Evolutionary conservation across 108 stramenopile species (phyloP).

Genomic region (Cylindrotheca closterium): DNA sequence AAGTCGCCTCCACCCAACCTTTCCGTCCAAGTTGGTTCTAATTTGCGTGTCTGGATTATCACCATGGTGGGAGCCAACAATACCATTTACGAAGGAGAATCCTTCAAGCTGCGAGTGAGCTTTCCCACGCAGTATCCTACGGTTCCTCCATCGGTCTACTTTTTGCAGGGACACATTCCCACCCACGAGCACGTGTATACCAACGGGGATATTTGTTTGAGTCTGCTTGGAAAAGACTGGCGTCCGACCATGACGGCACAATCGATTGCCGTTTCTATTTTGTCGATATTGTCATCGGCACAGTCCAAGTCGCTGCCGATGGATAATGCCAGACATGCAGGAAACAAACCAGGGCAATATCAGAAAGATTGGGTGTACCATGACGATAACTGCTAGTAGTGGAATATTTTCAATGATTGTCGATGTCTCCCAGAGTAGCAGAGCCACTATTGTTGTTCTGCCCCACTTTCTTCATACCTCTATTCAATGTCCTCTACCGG

Average conservation of each 20-base stretch:
- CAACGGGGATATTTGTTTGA: slow-evolving; percentile 97
- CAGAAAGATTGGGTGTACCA: slow-evolving; percentile 96
- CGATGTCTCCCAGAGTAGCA: too few species aligned
- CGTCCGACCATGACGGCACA: slow-evolving; percentile 95
- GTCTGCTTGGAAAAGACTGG: slow-evolving; percentile 94
- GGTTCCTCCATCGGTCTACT: slow-evolving; percentile 92
- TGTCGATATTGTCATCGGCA: slow-evolving; percentile 90
- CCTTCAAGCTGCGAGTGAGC: slow-evolving; percentile 83
- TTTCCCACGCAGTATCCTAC: slow-evolving; percentile 92
- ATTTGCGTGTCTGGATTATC: slow-evolving; percentile 91
- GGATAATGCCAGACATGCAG: slow-evolving; percentile 91
- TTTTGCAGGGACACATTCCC: slow-evolving; percentile 68
- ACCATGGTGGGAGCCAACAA: slow-evolving; percentile 82
- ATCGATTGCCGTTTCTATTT: slow-evolving; percentile 84
- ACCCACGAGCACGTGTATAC: slow-evolving; percentile 95
- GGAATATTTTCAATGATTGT: too few species aligned
- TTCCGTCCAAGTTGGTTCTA: slow-evolving; percentile 84
- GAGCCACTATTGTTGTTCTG: too few species aligned
- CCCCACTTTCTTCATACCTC: too few species aligned
- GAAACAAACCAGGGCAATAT: slow-evolving; percentile 83
- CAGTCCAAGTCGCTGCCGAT: slow-evolving; percentile 88
- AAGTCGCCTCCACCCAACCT: slow-evolving; percentile 81
- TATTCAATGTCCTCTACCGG: too few species aligned
- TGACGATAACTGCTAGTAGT: slow-evolving; percentile 83
- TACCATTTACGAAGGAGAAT: slow-evolving; percentile 91